Evolutionary conservation across 139 green algal species (phyloP).

Genomic region (Coelastrella sp.): DNA sequence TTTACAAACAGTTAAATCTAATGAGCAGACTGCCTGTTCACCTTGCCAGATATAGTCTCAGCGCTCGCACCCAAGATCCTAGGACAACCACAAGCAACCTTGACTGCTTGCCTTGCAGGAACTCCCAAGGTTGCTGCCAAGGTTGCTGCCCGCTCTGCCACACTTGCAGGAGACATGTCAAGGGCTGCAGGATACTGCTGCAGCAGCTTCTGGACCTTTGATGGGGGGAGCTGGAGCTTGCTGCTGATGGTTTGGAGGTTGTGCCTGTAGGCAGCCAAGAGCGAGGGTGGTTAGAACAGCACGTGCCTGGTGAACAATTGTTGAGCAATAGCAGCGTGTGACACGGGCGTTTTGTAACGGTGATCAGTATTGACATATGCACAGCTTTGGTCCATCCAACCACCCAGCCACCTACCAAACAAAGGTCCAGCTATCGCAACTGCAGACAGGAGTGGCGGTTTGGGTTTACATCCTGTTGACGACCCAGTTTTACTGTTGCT

Average conservation of each 20-base stretch:
- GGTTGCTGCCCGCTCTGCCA: neutral
- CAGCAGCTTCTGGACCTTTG: neutral
- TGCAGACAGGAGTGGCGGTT: too few species aligned
- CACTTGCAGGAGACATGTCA: slow-evolving; percentile 22
- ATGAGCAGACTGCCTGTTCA: neutral
- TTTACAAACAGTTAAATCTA: neutral
- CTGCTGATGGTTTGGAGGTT: neutral
- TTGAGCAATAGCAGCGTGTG: too few species aligned
- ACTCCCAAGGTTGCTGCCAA: neutral
- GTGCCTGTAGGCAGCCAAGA: neutral
- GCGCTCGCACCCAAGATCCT: neutral
- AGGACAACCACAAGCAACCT: neutral
- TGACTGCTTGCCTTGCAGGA: neutral
- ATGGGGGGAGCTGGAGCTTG: neutral
- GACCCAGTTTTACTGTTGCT: too few species aligned
- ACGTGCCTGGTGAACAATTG: too few species aligned
- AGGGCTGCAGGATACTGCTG: slow-evolving; percentile 2
- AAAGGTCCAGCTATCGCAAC: too few species aligned
- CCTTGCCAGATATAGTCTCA: neutral
- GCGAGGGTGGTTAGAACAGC: neutral
- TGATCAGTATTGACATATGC: too few species aligned
- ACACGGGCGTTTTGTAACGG: too few species aligned
- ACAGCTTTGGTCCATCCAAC: too few species aligned
- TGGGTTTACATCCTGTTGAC: too few species aligned
- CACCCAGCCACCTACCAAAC: too few species aligned